Percentiles rank a stretch among this genome's conserved stretches.
Conservation (phyloP, 164 flowering plant genomes). For the Macadamia tetraphylla region DNA sequence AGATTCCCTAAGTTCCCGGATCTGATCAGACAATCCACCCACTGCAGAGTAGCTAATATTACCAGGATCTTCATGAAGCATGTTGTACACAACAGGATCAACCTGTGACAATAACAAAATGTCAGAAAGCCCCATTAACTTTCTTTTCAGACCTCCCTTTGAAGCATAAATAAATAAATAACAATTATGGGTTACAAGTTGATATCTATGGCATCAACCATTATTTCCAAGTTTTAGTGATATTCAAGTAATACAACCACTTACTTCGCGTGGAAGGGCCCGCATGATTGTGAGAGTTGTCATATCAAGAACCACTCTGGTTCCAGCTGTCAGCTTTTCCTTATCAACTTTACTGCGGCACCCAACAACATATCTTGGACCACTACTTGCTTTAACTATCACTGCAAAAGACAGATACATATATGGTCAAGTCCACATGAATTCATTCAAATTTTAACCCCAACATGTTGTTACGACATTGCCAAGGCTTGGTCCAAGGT, state of each 20-base stretch:
- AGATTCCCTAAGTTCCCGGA: constrained; percentile 81
- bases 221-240: neutral
- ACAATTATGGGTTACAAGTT: too few species aligned
- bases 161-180: too few species aligned
- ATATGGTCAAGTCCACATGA: neutral
- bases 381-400: constrained; percentile 91
- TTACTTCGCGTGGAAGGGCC: constrained; percentile 92
- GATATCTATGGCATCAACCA: too few species aligned
- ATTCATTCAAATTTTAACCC: too few species aligned
- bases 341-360: constrained; percentile 90
- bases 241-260: constrained; percentile 10
- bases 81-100: constrained; percentile 91
- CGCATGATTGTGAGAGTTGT: constrained; percentile 92
- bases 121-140: too few species aligned
- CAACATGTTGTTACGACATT: too few species aligned
- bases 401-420: constrained; percentile 33
- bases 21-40: constrained; percentile 92
- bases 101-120: constrained; percentile 38
- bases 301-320: constrained; percentile 93
- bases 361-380: constrained; percentile 90
- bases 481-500: too few species aligned
- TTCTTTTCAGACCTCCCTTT: too few species aligned
- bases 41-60: constrained; percentile 95
- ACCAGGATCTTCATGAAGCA: constrained; percentile 99
- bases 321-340: constrained; percentile 85